Evolutionary conservation across 2,329 filamentous ascomycete species (phyloP), one percentile per base, ranked within the genome.

Genomic region (Zasmidium citrigriseum): DNA sequence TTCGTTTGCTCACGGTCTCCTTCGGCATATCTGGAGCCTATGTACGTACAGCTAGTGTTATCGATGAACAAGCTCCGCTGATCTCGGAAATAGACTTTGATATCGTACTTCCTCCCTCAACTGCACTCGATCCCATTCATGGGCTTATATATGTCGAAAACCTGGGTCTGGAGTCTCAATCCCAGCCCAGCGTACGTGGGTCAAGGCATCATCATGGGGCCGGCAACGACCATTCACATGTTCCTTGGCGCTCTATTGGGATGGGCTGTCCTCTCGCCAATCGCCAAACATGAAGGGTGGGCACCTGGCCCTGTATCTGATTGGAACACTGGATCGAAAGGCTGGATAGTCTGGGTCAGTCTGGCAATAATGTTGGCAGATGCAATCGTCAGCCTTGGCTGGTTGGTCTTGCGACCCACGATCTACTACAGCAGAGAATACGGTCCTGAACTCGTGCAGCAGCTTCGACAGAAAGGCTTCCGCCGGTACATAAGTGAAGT

Each of bases 151-250:
- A 83, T 96, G 5, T 92, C 92, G 0, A 77, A 84, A 1, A 85
- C 85, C 1, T 99, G 93, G 93, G 83, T 97, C 1, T 99, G 95
- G 95, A 95, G 91, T 0, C 79, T 99, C 5, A 99, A 99, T 66
- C 95, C 95, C 0, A 97, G 92, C 47, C 88, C 96, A n/a, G 95
- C 95, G 2, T 99, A 99, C 72, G 87, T 98, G 23, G 95, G 95
- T 0, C 95, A 99, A 76, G 95, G 95, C 11, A 96, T 99, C 62
- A 98, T 99, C 70, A 99, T 99, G 95, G 95, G 95, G 0, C 90
- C 93, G 3, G 89, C 91, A 41, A 99, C 95, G 0, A 98, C 93
- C 2, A 82, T 96, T 53, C 93, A 98, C 67, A 99, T 99, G 95
- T 83, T 96, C 1, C 78, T 98, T 2, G 95, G 95, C 4, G 93